Percentiles rank a stretch among this genome's conserved stretches.
Conservation (phyloP, 192 early-diverging fungal genomes). For the Coemansia sp. region DNA sequence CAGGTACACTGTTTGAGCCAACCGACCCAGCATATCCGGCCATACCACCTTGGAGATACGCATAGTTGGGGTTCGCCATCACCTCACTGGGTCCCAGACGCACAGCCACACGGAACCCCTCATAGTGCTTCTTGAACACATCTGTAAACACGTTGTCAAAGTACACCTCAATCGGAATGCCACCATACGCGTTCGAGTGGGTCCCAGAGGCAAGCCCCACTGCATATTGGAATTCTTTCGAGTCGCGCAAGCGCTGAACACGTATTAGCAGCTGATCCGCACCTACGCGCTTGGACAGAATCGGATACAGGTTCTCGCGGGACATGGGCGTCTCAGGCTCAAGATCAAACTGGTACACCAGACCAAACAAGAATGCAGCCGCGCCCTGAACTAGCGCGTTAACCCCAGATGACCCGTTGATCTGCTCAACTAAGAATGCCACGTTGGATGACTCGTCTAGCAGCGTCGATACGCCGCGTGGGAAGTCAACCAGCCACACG, state of each 20-base stretch:
- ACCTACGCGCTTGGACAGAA: conserved; percentile 84
- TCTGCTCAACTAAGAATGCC: conserved; percentile 89
- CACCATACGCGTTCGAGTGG: conserved; percentile 62
- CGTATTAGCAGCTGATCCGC: conserved; percentile 81
- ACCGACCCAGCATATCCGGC: conserved; percentile 24
- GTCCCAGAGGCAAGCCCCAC: conserved; percentile 62
- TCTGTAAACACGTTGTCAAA: conserved; percentile 86
- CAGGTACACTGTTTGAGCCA: conserved; percentile 26
- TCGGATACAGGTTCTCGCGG: conserved; percentile 69
- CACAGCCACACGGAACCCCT: conserved; percentile 53
- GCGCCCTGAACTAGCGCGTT: conserved; percentile 89
- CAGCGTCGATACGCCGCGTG: conserved; percentile 76
- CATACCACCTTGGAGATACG: conserved; percentile 39
- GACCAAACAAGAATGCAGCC: conserved; percentile 80
- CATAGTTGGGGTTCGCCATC: conserved; percentile 38
- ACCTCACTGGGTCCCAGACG: conserved; percentile 28
- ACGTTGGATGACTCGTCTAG: conserved; percentile 87
- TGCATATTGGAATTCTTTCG: conserved; percentile 75
- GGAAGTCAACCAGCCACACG: conserved; percentile 83
- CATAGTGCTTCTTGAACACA: conserved; percentile 78
- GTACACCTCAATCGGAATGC: conserved; percentile 65
- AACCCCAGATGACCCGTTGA: conserved; percentile 81
- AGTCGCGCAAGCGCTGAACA: conserved; percentile 81
- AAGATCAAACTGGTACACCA: conserved; percentile 87
- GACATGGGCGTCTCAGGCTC: conserved; percentile 74